A percentile compares a stretch with the other conserved stretches of the same genome.
Evolutionary conservation across 2,329 filamentous ascomycete genomes (phyloP).

Genomic region (Alternaria ethzedia): DNA sequence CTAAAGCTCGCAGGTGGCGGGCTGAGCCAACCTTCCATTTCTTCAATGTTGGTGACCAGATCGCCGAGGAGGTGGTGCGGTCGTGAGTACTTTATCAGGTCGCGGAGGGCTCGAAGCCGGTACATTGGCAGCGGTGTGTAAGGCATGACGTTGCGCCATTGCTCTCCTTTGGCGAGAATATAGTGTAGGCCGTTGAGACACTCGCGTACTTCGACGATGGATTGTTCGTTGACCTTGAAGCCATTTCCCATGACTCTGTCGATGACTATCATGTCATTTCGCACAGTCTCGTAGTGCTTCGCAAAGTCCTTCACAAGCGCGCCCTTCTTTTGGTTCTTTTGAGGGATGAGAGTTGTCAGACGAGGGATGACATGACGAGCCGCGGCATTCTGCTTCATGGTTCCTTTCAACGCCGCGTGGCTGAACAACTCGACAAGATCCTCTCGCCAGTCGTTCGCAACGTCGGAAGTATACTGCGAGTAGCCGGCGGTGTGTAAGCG

Average conservation of each 20-base stretch:
- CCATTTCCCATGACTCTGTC: not conserved
- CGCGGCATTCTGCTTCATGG: not conserved
- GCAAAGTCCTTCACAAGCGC: not conserved
- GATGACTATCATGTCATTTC: constrained; percentile 1
- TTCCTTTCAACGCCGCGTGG: not conserved
- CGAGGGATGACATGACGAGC: constrained; percentile 9
- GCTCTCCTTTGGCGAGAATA: not conserved
- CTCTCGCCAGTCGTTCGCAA: constrained; percentile 1
- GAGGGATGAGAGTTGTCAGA: not conserved
- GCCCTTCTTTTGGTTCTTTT: not conserved
- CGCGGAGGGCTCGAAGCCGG: not conserved
- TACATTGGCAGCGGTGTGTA: constrained; percentile 6
- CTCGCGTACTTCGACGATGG: not conserved
- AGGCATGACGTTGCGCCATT: constrained; percentile 7
- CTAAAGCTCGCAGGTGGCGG: not conserved
- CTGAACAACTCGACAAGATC: constrained; percentile 5
- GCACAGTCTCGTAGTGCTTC: constrained; percentile 1
- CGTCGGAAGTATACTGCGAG: not conserved
- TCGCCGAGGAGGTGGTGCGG: not conserved
- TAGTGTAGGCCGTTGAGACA: not conserved
- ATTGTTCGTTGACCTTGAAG: not conserved
- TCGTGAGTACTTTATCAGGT: not conserved
- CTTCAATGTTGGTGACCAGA: not conserved
- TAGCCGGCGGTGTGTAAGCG: not conserved
- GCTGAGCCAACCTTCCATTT: constrained; percentile 10